Evolutionary conservation across 306 rosid genomes (phyloP).

Genomic region (Ochetophila trinervis): DNA sequence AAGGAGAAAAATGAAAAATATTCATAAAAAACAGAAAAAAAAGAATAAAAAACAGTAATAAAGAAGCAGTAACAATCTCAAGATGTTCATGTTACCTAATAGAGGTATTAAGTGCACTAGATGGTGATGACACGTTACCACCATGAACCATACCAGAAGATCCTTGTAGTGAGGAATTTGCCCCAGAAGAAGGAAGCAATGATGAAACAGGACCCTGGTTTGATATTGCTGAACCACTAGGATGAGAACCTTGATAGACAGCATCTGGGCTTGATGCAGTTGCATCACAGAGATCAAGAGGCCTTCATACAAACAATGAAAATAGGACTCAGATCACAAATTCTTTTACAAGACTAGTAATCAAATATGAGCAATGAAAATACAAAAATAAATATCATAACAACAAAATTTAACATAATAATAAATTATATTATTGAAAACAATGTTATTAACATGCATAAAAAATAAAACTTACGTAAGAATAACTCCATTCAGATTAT

Average conservation of each 20-base stretch:
- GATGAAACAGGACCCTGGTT: constrained; percentile 65
- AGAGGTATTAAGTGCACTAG: constrained; percentile 53
- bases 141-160: constrained; percentile 70
- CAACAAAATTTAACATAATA: background rate
- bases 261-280: constrained; percentile 61
- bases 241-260: constrained; percentile 70
- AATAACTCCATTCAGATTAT: constrained; percentile 65
- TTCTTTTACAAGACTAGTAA: constrained; percentile 11
- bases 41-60: background rate
- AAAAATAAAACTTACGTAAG: constrained; percentile 65
- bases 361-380: constrained; percentile 2
- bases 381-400: background rate
- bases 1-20: background rate
- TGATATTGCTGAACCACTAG: constrained; percentile 62
- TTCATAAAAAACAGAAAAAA: background rate
- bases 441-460: constrained; percentile 15
- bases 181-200: constrained; percentile 58
- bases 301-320: constrained; percentile 64
- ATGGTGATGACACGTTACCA: constrained; percentile 53
- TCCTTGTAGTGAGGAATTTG: constrained; percentile 63
- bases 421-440: background rate
- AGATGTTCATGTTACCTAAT: constrained; percentile 51
- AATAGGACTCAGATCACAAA: constrained; percentile 18
- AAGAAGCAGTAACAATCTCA: constrained; percentile 10
- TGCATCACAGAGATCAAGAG: constrained; percentile 87